These are phyloP conservation scores for Flaveria bidentis DNA, from an alignment of 129 eudicot species.

Conservation along the genomic window DNA sequence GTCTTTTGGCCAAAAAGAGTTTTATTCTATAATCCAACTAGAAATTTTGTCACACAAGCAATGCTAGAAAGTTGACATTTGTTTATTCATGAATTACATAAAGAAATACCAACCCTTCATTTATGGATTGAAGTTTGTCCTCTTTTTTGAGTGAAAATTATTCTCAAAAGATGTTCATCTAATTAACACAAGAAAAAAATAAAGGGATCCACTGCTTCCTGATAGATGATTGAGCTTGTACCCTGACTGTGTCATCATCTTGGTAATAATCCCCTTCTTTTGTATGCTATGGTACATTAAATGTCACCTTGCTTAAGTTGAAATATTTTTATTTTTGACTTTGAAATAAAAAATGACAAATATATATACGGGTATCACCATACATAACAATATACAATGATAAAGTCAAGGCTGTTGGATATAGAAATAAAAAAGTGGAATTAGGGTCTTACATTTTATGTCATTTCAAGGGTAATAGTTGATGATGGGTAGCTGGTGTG, in stretches of 20 bases:
- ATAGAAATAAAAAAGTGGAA: not conserved
- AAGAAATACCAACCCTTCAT: constrained; percentile 6
- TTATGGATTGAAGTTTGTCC: constrained; percentile 12
- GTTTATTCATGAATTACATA: constrained; percentile 18
- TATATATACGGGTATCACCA: constrained; percentile 23
- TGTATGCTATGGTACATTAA: constrained; percentile 9
- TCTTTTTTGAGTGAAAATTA: not conserved
- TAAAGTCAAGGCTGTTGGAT: not conserved
- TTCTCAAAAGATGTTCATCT: not conserved
- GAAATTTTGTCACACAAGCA: constrained; percentile 9
- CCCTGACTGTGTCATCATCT: not conserved
- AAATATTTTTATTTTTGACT: not conserved
- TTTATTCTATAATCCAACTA: not conserved
- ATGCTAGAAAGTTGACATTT: constrained; percentile 22
- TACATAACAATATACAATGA: constrained; percentile 6
- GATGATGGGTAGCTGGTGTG: constrained; percentile 1
- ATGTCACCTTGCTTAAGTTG: constrained; percentile 9
- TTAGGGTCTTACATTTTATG: not conserved
- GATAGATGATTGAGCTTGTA: constrained; percentile 21
- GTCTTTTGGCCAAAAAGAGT: constrained; percentile 11
- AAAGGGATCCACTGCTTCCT: constrained; percentile 8
- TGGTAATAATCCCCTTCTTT: not conserved
- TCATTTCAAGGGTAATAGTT: not conserved
- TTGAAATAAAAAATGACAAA: not conserved
- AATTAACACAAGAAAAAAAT: constrained; percentile 7